Evolutionary conservation across 495 filamentous ascomycete genomes (phyloP).

Genomic region (Penicillium pulvis): DNA sequence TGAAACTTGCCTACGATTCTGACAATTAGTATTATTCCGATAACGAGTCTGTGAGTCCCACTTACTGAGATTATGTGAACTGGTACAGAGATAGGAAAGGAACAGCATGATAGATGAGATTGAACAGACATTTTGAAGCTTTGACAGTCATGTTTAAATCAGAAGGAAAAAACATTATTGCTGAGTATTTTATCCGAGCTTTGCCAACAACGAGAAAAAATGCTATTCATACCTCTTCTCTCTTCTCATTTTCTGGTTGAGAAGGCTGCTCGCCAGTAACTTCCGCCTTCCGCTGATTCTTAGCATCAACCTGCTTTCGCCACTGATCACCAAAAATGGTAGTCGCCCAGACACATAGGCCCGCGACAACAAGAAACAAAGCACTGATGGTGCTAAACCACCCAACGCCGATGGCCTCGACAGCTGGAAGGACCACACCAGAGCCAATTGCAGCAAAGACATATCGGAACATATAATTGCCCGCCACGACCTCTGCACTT

Average conservation of each 20-base stretch:
- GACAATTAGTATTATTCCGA: too few species aligned
- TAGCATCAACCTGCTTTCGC: conserved; percentile 53
- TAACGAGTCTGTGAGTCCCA: too few species aligned
- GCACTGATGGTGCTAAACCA: conserved; percentile 63
- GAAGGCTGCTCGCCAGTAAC: not conserved
- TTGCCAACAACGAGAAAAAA: not conserved
- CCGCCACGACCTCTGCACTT: conserved; percentile 69
- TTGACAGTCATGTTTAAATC: too few species aligned
- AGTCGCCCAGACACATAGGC: conserved; percentile 47
- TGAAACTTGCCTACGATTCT: too few species aligned
- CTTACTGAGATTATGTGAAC: too few species aligned
- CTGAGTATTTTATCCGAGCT: not conserved
- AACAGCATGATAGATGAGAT: too few species aligned
- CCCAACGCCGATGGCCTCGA: conserved; percentile 68
- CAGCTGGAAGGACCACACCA: conserved; percentile 65
- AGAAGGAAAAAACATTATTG: not conserved
- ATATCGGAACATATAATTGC: conserved; percentile 73
- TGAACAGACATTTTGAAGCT: too few species aligned
- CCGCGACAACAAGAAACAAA: conserved; percentile 52
- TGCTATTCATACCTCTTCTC: conserved; percentile 7
- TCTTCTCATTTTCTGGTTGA: conserved; percentile 12
- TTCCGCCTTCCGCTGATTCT: conserved; percentile 23
- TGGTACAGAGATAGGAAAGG: too few species aligned
- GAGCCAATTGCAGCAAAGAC: conserved; percentile 66
- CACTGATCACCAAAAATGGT: conserved; percentile 57